Evolutionary conservation across 177 flowering plant species (phyloP).

Genomic region (Tripterygium wilfordii): DNA sequence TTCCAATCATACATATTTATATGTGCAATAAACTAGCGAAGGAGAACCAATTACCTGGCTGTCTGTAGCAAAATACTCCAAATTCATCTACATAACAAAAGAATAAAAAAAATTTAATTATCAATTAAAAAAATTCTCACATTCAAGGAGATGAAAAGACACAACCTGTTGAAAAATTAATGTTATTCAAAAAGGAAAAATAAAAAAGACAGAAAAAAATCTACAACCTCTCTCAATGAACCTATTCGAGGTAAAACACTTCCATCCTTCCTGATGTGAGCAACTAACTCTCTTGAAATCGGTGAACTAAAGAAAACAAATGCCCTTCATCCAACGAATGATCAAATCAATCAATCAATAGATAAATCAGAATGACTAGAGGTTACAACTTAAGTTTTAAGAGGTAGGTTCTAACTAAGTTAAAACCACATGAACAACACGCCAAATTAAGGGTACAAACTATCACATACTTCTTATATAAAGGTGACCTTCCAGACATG

Average conservation of each 20-base stretch:
- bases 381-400: too few species aligned
- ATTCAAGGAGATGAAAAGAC: not conserved
- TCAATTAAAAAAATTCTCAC: not conserved
- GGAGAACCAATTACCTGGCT: constrained; percentile 63
- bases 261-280: constrained; percentile 65
- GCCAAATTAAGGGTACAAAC: not conserved
- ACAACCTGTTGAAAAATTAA: not conserved
- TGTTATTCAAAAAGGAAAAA: too few species aligned
- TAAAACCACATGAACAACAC: not conserved
- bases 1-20: too few species aligned
- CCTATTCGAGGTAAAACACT: constrained; percentile 80
- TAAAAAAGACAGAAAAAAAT: too few species aligned
- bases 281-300: constrained; percentile 69
- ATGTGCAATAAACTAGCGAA: not conserved
- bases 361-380: not conserved
- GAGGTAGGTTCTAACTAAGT: too few species aligned
- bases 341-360: too few species aligned
- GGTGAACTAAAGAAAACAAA: constrained; percentile 95
- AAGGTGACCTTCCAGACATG: constrained; percentile 82
- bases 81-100: constrained; percentile 76
- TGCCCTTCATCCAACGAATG: constrained; percentile 73
- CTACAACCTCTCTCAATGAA: constrained; percentile 83
- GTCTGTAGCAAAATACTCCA: constrained; percentile 94
- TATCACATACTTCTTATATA: constrained; percentile 82
- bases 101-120: constrained; percentile 8